Base-by-base conservation (phyloP, 2,329 filamentous ascomycete species). In the Ustilaginoidea virens region DNA sequence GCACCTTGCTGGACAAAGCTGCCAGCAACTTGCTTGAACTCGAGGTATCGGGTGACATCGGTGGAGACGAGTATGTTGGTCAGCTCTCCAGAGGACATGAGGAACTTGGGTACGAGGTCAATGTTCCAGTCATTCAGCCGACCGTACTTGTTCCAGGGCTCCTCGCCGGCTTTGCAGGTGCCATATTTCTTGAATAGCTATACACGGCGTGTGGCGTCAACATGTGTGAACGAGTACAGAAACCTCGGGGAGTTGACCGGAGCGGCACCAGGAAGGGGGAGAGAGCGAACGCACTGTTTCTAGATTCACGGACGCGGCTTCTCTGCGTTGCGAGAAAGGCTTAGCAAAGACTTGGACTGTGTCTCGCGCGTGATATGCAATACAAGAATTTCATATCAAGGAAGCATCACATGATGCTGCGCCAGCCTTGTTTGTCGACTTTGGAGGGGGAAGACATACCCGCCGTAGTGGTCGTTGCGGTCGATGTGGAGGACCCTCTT, bases 401-500 rank as follows among this genome's bases (percentile, higher is more conserved):
- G n/a, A n/a, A n/a, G n/a, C n/a, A n/a, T n/a, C n/a, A n/a, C n/a
- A n/a, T n/a, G n/a, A n/a, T n/a, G n/a, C n/a, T n/a, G n/a, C n/a
- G n/a, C n/a, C n/a, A n/a, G n/a, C n/a, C n/a, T n/a, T n/a, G n/a
- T n/a, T n/a, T n/a, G n/a, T n/a, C n/a, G n/a, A n/a, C n/a, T n/a
- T n/a, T n/a, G 5, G 13, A n/a, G 12, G n/a, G 17, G 9, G 13
- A n/a, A 18, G 17, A 31, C 80, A 48, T 63, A 92, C 86, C 83
- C 90, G 70, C 90, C 90, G 52, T 94, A 96, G 66, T 96, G 86
- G 56, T 92, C 83, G 55, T 96, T 96, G 53, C 86, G 79, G 63
- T 96, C 90, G 55, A 98, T 93, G 65, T 98, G 90, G 41, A 98
- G 72, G 51, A 98, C 90, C 67, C 96, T 96, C 69, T 92, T 87